These are phyloP conservation scores for Suillus cothurnatus DNA, from an alignment of 768 basidiomycete species.

Conservation along the genomic window DNA sequence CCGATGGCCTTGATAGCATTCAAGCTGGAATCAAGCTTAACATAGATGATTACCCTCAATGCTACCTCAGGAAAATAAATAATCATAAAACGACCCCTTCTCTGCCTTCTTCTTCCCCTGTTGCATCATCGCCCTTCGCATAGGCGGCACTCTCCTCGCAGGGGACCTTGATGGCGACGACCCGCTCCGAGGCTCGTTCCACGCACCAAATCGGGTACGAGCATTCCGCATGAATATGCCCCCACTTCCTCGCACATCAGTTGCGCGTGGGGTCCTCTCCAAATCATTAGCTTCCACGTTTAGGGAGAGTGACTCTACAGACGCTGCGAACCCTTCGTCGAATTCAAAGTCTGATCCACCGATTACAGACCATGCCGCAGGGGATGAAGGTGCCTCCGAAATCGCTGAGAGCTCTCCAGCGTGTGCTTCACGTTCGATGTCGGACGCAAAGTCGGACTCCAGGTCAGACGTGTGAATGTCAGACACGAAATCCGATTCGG, in stretches of 20 bases:
- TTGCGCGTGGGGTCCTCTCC: neutral
- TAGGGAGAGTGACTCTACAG: constrained; percentile 38
- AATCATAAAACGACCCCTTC: constrained; percentile 43
- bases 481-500: constrained; percentile 56
- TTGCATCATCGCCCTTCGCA: constrained; percentile 16
- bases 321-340: constrained; percentile 34
- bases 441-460: constrained; percentile 36
- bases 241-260: constrained; percentile 1
- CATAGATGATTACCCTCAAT: neutral
- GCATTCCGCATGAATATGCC: constrained; percentile 22
- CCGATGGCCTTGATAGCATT: neutral
- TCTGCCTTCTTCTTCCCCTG: constrained; percentile 19
- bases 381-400: constrained; percentile 28
- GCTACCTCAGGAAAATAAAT: constrained; percentile 42
- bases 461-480: constrained; percentile 53
- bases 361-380: constrained; percentile 43
- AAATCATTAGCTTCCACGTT: constrained; percentile 24
- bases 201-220: constrained; percentile 33
- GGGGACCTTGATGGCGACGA: constrained; percentile 63
- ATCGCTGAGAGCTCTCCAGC: constrained; percentile 27
- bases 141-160: constrained; percentile 34
- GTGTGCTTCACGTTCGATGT: constrained; percentile 22
- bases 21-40: neutral
- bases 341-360: constrained; percentile 34
- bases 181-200: constrained; percentile 39